Base-by-base conservation (phyloP, 2,329 filamentous ascomycete species). In the Aspergillus ibericus region DNA sequence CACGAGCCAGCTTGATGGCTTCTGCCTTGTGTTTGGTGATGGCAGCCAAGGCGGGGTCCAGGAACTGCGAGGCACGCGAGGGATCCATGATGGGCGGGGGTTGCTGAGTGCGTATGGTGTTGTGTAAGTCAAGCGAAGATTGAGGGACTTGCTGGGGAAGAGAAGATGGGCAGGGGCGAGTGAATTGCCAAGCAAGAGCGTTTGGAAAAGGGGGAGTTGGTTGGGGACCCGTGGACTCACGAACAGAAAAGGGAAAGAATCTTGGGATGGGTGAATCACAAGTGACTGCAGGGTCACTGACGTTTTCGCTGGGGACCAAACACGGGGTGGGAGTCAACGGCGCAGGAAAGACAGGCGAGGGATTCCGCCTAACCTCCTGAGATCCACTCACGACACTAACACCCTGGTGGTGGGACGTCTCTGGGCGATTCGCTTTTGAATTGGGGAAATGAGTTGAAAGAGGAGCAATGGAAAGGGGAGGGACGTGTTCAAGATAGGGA, bases 1-100 rank as follows among this genome's bases (percentile, higher is more conserved):
- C 75, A 55, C 76, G 72, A 2, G 80, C 80, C 22, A 81, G 67
- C 49, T 74, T 75, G 47, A 81, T 77, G 5, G 79, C 79, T 63
- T 81, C 78, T n/a, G 74, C 73, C 58, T 80, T 80, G 61, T 81
- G 78, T 56, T 76, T 77, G n/a, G 77, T 80, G 61, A 81, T 74
- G 13, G 78, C 77, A 56, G 75, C 71, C 72, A 78, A 69, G 34
- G 77, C 76, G 47, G 76, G 76, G 58, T 78, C 75, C 46, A 78
- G 62, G 42, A 78, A 70, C 5, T 61, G 66, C 3, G 74, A 76
- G n/a, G 42, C 61, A 16, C 74, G 71, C 46, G 66, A 32, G 12
- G 46, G 47, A 46, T 65, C 59, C 66, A 68, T 68, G 46, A 22
- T 63, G 57, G 15, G 15, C 16, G 20, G 5, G 35, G 47, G 6